These are phyloP conservation scores for Calonectria hongkongensis DNA, from an alignment of 2,329 filamentous ascomycete genomes.

Conservation along the genomic window DNA sequence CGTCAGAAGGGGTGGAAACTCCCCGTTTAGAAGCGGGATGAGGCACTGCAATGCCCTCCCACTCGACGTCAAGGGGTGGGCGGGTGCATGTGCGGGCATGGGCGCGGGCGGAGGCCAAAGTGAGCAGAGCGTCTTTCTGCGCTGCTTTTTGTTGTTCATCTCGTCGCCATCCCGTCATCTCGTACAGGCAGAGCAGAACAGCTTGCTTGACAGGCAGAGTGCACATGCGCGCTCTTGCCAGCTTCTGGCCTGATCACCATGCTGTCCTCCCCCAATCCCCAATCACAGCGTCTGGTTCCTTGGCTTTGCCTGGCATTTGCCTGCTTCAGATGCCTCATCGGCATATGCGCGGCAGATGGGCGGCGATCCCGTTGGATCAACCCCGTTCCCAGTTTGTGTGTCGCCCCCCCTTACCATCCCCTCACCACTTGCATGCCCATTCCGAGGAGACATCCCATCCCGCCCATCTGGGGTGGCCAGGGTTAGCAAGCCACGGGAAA, in stretches of 20 bases:
- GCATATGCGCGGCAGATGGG: conserved; percentile 56
- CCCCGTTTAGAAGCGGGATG: conserved; percentile 29
- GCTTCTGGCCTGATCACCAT: conserved; percentile 55
- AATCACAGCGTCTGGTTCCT: conserved; percentile 48
- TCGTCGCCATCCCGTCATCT: background rate
- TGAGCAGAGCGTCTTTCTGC: conserved; percentile 11
- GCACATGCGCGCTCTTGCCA: conserved; percentile 48
- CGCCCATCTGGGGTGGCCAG: conserved; percentile 30
- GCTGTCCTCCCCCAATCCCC: conserved; percentile 38
- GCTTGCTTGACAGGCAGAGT: background rate
- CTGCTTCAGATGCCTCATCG: conserved; percentile 52
- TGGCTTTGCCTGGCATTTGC: conserved; percentile 34
- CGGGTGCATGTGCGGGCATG: conserved; percentile 22
- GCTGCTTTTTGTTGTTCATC: background rate
- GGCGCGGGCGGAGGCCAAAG: conserved; percentile 15
- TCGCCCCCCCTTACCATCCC: conserved; percentile 19
- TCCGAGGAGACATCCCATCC: conserved; percentile 32
- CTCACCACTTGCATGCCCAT: conserved; percentile 22
- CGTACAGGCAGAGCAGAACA: background rate
- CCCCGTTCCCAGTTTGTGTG: conserved; percentile 38
- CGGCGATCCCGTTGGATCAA: conserved; percentile 53
- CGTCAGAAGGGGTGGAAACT: conserved; percentile 11
- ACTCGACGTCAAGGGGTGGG: conserved; percentile 2
- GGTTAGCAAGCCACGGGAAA: conserved; percentile 25
- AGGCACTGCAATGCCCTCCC: conserved; percentile 21